A percentile compares a stretch with the other conserved stretches of the same genome.
Conservation (phyloP, 2,329 filamentous ascomycete genomes). For the Graphilbum fragrans region DNA sequence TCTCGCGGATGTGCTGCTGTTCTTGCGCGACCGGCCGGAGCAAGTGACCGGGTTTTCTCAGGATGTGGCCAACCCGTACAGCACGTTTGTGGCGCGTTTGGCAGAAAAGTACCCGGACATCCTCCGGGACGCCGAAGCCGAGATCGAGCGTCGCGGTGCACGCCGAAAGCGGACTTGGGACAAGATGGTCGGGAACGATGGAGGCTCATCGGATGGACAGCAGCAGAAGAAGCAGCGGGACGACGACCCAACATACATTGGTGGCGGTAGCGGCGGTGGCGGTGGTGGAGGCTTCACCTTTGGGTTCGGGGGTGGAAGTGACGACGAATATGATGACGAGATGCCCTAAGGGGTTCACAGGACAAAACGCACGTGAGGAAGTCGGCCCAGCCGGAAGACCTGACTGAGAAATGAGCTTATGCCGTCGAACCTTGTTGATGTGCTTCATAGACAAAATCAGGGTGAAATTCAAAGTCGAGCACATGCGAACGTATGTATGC, state of each 20-base stretch:
- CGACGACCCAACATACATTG: not conserved
- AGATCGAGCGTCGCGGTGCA: slow-evolving; percentile 49
- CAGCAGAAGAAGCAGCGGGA: not conserved
- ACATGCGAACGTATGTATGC: too few species aligned
- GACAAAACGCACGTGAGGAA: too few species aligned
- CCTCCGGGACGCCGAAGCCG: slow-evolving; percentile 45
- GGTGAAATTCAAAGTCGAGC: too few species aligned
- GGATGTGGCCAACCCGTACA: slow-evolving; percentile 59
- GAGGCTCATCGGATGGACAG: not conserved
- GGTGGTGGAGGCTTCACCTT: slow-evolving; percentile 41
- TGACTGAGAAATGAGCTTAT: too few species aligned
- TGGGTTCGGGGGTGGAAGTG: slow-evolving; percentile 33
- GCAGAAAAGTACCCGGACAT: slow-evolving; percentile 49
- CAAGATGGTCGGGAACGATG: slow-evolving; percentile 27
- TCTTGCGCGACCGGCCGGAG: slow-evolving; percentile 69
- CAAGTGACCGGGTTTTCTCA: slow-evolving; percentile 70
- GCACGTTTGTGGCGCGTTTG: slow-evolving; percentile 62
- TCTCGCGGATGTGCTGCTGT: slow-evolving; percentile 62
- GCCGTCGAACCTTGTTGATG: too few species aligned
- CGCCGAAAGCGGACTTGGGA: slow-evolving; percentile 81
- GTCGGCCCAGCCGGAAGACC: too few species aligned
- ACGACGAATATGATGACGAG: slow-evolving; percentile 21
- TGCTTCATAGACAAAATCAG: too few species aligned
- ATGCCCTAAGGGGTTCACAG: too few species aligned
- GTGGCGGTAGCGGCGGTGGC: not conserved